Conservation (phyloP, 768 basidiomycete species). For the Hericium erinaceus region DNA sequence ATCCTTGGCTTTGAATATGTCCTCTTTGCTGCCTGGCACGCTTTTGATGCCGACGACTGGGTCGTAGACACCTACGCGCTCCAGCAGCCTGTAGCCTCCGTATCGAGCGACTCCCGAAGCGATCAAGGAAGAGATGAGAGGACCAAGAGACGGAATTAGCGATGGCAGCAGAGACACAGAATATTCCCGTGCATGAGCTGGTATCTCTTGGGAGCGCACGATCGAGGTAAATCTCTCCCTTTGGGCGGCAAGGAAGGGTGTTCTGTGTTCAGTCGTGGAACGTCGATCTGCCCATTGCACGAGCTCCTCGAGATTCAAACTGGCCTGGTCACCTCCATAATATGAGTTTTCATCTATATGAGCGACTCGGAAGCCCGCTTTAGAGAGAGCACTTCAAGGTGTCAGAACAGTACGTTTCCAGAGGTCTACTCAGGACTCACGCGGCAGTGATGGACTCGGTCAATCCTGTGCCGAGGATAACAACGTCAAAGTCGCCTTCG, state of each 20-base stretch:
- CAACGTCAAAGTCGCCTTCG: slow-evolving; percentile 47
- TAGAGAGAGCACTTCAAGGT: slow-evolving; percentile 66
- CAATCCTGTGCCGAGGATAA: slow-evolving; percentile 72
- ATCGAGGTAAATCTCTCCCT: slow-evolving; percentile 32
- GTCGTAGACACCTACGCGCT: slow-evolving; percentile 54
- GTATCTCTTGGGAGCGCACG: slow-evolving; percentile 31
- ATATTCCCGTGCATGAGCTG: slow-evolving; percentile 63
- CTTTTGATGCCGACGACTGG: slow-evolving; percentile 32
- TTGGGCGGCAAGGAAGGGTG: slow-evolving; percentile 20
- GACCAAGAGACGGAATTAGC: slow-evolving; percentile 70
- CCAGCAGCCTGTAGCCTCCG: slow-evolving; percentile 82
- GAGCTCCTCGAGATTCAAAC: slow-evolving; percentile 75
- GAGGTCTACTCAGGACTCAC: slow-evolving; percentile 38
- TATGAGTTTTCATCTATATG: slow-evolving; percentile 80
- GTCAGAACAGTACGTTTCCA: slow-evolving; percentile 2
- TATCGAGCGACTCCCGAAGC: slow-evolving; percentile 83
- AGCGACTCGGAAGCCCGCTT: slow-evolving; percentile 79
- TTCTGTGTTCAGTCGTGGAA: slow-evolving; percentile 10
- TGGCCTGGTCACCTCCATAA: slow-evolving; percentile 81
- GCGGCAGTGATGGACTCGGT: slow-evolving; percentile 82
- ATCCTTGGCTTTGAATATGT: slow-evolving; percentile 78
- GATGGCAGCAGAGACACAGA: slow-evolving; percentile 80
- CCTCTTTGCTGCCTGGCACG: slow-evolving; percentile 88
- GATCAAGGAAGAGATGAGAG: slow-evolving; percentile 70
- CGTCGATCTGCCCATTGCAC: slow-evolving; percentile 50